A percentile compares a stretch with the other conserved stretches of the same genome.
These are phyloP conservation scores for Conidiobolus coronatus DNA, from an alignment of 371 early-diverging fungal species.

Conservation along the genomic window DNA sequence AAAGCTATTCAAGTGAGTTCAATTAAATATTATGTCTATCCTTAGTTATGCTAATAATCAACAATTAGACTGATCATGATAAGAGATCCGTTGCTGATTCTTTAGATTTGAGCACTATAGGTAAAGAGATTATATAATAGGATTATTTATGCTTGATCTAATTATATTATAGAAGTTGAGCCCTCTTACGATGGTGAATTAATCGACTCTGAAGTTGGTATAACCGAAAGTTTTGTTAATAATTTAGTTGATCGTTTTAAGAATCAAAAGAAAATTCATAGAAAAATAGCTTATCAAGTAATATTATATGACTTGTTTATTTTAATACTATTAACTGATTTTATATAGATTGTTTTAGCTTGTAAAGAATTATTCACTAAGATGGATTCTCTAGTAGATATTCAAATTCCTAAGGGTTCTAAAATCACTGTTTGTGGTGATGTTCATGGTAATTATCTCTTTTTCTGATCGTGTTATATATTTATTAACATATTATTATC, in stretches of 20 bases:
- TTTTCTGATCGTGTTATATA: too few species aligned
- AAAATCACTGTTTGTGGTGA: slow-evolving; percentile 93
- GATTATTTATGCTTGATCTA: slow-evolving; percentile 7
- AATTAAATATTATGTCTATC: too few species aligned
- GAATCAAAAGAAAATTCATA: slow-evolving; percentile 74
- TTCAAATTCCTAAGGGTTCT: slow-evolving; percentile 43
- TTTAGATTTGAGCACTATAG: slow-evolving; percentile 17
- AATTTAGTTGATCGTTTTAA: slow-evolving; percentile 55
- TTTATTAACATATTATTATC: background rate
- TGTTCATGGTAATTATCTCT: slow-evolving; percentile 56
- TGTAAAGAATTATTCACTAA: slow-evolving; percentile 41
- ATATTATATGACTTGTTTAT: background rate
- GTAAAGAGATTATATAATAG: slow-evolving; percentile 12
- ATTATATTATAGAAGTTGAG: slow-evolving; percentile 28
- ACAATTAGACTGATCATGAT: slow-evolving; percentile 14
- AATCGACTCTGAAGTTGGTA: slow-evolving; percentile 23
- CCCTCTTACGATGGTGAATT: slow-evolving; percentile 34
- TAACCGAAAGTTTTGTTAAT: slow-evolving; percentile 55
- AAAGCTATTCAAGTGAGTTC: slow-evolving; percentile 57
- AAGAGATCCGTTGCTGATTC: slow-evolving; percentile 20
- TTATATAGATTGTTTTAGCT: slow-evolving; percentile 40
- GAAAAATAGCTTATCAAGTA: slow-evolving; percentile 62
- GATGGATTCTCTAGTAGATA: slow-evolving; percentile 60
- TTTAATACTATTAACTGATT: background rate
- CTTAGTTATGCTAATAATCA: background rate